Evolutionary conservation across 352 stramenopile species (phyloP), one percentile per base, ranked within the genome.

Genomic region (Pythium apleroticum): DNA sequence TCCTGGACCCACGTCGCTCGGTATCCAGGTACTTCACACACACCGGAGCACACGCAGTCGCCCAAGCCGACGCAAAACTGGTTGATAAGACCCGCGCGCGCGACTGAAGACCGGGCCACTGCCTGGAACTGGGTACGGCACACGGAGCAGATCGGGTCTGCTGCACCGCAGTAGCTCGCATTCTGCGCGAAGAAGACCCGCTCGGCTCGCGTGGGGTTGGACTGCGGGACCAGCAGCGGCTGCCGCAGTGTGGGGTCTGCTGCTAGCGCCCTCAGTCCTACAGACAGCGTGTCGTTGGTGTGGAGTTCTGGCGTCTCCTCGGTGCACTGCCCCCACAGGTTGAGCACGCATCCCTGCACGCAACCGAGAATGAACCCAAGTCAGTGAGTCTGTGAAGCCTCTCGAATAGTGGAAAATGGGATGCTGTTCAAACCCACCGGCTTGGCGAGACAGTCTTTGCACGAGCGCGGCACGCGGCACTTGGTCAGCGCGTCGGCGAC

Each of bases 391-490:
- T n/a, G n/a, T n/a, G n/a, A n/a, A 52, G 22, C 11, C 7, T 31
- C 22, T 12, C n/a, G 10, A n/a, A 12, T 11, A 4, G 31, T 45
- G 24, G 11, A 27, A 20, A 45, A 5, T 8, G 14, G 3, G 28
- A 22, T n/a, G n/a, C 14, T 6, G 19, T n/a, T n/a, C n/a, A n/a
- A 22, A 53, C 56, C 1, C n/a, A 62, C 56, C 4, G 39, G 56
- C 20, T 62, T 62, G 27, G 41, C 41, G 27, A 62, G 56, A 24
- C 56, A 62, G 43, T 62, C 56, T 15, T 8, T 12, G 41, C 56
- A 62, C 19, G 56, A 55, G 25, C 56, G 56, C 41, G 56, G 56
- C 5, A 53, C 0, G 46, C 46, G 46, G 46, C 46, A 53, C 25
- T 53, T 53, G 30, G 52, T 30, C 15, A 58, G 17, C 19, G 52